Conservation (phyloP, 208 protist genomes). For the Trypanosomatidae sp. region DNA sequence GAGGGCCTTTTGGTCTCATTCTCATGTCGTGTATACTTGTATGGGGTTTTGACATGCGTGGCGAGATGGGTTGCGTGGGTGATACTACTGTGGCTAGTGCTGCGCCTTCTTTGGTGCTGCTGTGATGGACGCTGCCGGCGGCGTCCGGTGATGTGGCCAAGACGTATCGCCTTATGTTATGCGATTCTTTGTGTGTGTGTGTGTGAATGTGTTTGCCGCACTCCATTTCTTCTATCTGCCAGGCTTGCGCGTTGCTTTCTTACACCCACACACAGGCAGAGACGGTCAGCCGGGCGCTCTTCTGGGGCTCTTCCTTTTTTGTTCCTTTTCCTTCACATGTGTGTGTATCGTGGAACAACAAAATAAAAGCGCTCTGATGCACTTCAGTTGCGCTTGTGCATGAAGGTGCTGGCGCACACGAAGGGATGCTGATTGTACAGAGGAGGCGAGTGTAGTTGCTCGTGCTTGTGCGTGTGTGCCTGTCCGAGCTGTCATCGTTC, state of each 20-base stretch:
- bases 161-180: neutral
- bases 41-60: neutral
- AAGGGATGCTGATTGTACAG: neutral
- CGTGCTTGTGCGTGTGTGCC: neutral
- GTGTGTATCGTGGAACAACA: neutral
- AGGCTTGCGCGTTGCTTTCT: neutral
- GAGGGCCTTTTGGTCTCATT: neutral
- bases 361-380: neutral
- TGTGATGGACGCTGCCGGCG: neutral
- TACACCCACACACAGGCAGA: neutral
- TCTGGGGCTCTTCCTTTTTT: neutral
- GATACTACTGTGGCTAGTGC: neutral
- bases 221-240: neutral
- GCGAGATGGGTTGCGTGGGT: neutral
- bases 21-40: slow-evolving; percentile 9
- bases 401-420: neutral
- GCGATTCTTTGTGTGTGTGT: neutral
- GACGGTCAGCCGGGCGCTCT: too few species aligned
- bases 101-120: neutral
- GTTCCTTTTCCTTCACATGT: neutral
- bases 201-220: neutral
- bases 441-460: too few species aligned
- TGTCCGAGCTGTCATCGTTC: neutral
- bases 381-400: neutral
- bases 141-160: neutral